Conservation (phyloP, 1,284 basidiomycete species). For the Trichosporon asahii region DNA sequence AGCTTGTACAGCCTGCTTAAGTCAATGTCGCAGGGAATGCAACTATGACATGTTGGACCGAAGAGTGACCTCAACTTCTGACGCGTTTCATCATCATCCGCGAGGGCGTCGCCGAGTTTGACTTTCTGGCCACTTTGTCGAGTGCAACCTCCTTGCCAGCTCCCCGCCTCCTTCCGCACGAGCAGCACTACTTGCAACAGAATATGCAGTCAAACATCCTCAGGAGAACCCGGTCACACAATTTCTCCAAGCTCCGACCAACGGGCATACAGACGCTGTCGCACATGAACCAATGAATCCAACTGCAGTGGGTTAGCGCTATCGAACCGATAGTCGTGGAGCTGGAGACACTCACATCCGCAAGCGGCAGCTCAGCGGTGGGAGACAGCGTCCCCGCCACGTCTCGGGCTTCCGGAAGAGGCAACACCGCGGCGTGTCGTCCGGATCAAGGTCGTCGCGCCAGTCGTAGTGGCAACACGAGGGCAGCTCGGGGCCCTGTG, state of each 20-base stretch:
- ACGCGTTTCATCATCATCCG: neutral
- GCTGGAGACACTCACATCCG: neutral
- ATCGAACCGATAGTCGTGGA: neutral
- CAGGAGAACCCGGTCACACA: neutral
- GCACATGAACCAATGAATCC: neutral
- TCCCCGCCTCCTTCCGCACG: too few relatives aligned
- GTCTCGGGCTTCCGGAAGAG: neutral
- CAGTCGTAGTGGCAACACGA: neutral
- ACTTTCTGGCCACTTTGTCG: too few relatives aligned
- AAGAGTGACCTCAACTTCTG: neutral
- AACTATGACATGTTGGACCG: too few relatives aligned
- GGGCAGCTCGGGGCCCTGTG: neutral
- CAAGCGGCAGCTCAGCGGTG: neutral
- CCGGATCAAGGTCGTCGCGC: neutral
- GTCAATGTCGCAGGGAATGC: neutral
- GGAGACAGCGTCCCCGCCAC: neutral
- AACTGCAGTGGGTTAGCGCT: neutral
- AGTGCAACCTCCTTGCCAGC: too few relatives aligned
- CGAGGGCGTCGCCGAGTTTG: too few relatives aligned
- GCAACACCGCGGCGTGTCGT: neutral
- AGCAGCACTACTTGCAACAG: neutral
- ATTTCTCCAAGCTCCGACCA: neutral
- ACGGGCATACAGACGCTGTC: neutral
- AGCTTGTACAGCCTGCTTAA: neutral
- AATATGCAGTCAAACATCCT: conserved; percentile 3